phyloP scores from a whole-genome alignment of 202 grass and related monocot species.

The Thinopyrum obtusiflorum region DNA sequence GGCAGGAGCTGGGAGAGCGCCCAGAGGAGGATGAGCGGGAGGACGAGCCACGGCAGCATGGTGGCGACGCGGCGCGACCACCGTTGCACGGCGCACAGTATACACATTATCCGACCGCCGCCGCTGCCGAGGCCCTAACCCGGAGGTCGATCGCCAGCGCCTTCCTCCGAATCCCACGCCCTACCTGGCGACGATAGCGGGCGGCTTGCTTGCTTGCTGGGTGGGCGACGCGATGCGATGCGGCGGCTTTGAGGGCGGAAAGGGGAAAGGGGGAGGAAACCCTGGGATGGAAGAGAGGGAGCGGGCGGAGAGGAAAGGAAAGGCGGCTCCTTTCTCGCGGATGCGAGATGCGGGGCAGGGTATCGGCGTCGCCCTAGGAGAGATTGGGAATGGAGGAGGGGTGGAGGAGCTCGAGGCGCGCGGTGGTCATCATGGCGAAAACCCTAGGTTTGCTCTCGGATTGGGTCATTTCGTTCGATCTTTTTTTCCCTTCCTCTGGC shows the following conservation, averaged over 20 bases:
- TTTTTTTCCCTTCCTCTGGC: neutral
- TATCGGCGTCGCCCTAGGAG: slow-evolving; percentile 10
- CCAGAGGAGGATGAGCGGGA: slow-evolving; percentile 83
- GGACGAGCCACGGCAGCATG: slow-evolving; percentile 86
- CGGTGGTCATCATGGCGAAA: slow-evolving; percentile 56
- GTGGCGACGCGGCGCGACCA: slow-evolving; percentile 90
- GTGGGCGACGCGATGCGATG: slow-evolving; percentile 27
- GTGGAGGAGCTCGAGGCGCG: slow-evolving; percentile 3
- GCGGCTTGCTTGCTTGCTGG: slow-evolving; percentile 16
- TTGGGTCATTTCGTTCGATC: neutral
- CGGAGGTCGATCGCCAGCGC: slow-evolving; percentile 54
- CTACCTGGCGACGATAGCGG: neutral
- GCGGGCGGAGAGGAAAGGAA: slow-evolving; percentile 3
- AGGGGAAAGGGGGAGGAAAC: slow-evolving; percentile 32
- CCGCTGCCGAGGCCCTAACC: slow-evolving; percentile 7
- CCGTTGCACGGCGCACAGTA: slow-evolving; percentile 88
- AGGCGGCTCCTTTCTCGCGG: slow-evolving; percentile 13
- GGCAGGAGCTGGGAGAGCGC: slow-evolving; percentile 82
- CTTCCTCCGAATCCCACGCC: slow-evolving; percentile 7
- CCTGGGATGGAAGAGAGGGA: slow-evolving; percentile 33
- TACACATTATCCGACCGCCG: slow-evolving; percentile 76
- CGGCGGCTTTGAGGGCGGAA: slow-evolving; percentile 2
- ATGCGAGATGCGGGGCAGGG: slow-evolving; percentile 31
- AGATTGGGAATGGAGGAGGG: slow-evolving; percentile 16
- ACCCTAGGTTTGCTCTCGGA: slow-evolving; percentile 50